These are phyloP conservation scores for Picochlorum costavermella DNA, from an alignment of 139 green algal species.

Conservation along the genomic window DNA sequence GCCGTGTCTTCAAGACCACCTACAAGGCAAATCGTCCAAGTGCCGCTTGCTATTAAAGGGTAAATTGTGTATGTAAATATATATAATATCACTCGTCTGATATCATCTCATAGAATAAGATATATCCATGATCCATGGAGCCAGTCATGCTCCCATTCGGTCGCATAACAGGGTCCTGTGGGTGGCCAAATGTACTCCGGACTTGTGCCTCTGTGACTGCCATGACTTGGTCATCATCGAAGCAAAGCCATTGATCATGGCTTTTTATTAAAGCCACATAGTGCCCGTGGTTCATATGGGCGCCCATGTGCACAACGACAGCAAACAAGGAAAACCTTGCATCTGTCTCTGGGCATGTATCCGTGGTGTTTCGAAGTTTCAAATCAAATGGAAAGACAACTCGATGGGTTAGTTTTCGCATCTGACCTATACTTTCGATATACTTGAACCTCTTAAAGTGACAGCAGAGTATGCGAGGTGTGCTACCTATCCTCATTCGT, in stretches of 20 bases:
- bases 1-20: constrained; percentile 57
- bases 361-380: constrained; percentile 80
- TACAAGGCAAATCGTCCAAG: constrained; percentile 85
- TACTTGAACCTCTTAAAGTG: constrained; percentile 98
- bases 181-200: constrained; percentile 79
- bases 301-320: constrained; percentile 95
- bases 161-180: constrained; percentile 31
- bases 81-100: not conserved
- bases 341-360: constrained; percentile 48
- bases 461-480: constrained; percentile 77
- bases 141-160: not conserved
- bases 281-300: constrained; percentile 90
- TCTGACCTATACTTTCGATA: constrained; percentile 57
- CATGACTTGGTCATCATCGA: constrained; percentile 85
- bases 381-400: constrained; percentile 96
- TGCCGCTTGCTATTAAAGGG: constrained; percentile 63
- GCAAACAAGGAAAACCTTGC: constrained; percentile 75
- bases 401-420: constrained; percentile 92
- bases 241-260: constrained; percentile 77
- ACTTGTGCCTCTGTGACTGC: constrained; percentile 59
- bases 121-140: constrained; percentile 87
- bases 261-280: constrained; percentile 92
- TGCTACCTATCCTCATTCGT: constrained; percentile 55
- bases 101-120: constrained; percentile 81
- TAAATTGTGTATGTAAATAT: not conserved